Conservation (phyloP, 2,329 filamentous ascomycete genomes). For the Penicillium sp. region DNA sequence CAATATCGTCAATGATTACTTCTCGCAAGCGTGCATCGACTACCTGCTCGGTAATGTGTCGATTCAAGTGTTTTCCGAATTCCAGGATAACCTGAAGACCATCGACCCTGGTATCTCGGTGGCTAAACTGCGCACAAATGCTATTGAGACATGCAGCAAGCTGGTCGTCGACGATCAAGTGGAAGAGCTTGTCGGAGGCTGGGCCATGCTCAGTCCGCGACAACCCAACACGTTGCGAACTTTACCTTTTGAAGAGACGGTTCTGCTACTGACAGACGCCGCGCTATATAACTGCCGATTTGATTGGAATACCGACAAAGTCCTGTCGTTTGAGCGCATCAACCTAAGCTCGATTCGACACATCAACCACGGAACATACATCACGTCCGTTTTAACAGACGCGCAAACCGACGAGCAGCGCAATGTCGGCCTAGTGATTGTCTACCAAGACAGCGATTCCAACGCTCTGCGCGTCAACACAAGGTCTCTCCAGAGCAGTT, state of each 20-base stretch:
- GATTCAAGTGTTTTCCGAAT: conserved; percentile 83
- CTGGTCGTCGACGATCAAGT: conserved; percentile 78
- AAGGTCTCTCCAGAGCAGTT: conserved; percentile 61
- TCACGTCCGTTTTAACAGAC: conserved; percentile 79
- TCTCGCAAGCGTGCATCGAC: conserved; percentile 91
- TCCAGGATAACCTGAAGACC: conserved; percentile 88
- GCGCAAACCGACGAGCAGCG: conserved; percentile 70
- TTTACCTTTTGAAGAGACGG: conserved; percentile 78
- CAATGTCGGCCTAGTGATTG: conserved; percentile 80
- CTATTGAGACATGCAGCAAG: conserved; percentile 82
- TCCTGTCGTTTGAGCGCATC: conserved; percentile 84
- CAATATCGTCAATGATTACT: conserved; percentile 97
- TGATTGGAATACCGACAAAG: conserved; percentile 93
- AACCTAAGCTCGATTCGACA: conserved; percentile 68
- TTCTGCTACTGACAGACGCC: conserved; percentile 78
- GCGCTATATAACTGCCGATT: conserved; percentile 88
- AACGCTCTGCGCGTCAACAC: conserved; percentile 81
- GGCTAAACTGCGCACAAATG: conserved; percentile 76
- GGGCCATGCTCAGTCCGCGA: conserved; percentile 78
- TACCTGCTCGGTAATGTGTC: conserved; percentile 88
- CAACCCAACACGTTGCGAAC: conserved; percentile 65
- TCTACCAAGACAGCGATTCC: conserved; percentile 67
- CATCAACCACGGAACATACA: conserved; percentile 79
- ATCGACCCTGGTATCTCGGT: conserved; percentile 88
- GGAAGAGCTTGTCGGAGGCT: conserved; percentile 83